A percentile compares a stretch with the other conserved stretches of the same genome.
Evolutionary conservation across 257 asterid species (phyloP).

Genomic region (Pogostemon cablin): DNA sequence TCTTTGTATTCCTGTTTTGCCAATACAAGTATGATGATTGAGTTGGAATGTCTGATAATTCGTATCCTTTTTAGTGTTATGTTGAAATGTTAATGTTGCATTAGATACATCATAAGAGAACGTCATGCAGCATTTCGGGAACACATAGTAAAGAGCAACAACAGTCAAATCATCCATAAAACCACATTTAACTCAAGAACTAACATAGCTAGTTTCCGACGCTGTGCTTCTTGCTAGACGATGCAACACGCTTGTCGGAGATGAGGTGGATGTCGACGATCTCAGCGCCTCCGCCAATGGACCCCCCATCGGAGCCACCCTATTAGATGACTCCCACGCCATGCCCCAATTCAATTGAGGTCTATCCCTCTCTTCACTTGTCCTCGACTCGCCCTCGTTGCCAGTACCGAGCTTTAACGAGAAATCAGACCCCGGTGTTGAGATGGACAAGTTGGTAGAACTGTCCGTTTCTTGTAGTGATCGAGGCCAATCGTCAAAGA

Average conservation of each 20-base stretch:
- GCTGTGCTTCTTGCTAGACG: slow-evolving; percentile 40
- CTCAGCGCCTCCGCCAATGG: slow-evolving; percentile 85
- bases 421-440: slow-evolving; percentile 58
- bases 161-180: neutral
- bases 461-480: slow-evolving; percentile 45
- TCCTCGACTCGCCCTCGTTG: slow-evolving; percentile 32
- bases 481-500: slow-evolving; percentile 86
- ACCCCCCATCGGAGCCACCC: slow-evolving; percentile 64
- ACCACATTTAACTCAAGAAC: slow-evolving; percentile 30
- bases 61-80: too few relatives aligned
- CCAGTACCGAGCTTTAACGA: slow-evolving; percentile 69
- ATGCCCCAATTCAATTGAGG: slow-evolving; percentile 43
- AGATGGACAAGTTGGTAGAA: slow-evolving; percentile 63
- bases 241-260: slow-evolving; percentile 72
- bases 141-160: neutral
- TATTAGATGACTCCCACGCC: slow-evolving; percentile 48
- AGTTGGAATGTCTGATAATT: too few relatives aligned
- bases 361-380: slow-evolving; percentile 35
- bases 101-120: slow-evolving; percentile 6
- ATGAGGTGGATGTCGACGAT: slow-evolving; percentile 55
- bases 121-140: neutral
- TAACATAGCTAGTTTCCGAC: slow-evolving; percentile 49
- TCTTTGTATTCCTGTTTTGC: too few relatives aligned
- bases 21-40: too few relatives aligned
- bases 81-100: too few relatives aligned